These are phyloP conservation scores for Quillaja saponaria DNA, from an alignment of 306 rosid genomes.

Conservation along the genomic window DNA sequence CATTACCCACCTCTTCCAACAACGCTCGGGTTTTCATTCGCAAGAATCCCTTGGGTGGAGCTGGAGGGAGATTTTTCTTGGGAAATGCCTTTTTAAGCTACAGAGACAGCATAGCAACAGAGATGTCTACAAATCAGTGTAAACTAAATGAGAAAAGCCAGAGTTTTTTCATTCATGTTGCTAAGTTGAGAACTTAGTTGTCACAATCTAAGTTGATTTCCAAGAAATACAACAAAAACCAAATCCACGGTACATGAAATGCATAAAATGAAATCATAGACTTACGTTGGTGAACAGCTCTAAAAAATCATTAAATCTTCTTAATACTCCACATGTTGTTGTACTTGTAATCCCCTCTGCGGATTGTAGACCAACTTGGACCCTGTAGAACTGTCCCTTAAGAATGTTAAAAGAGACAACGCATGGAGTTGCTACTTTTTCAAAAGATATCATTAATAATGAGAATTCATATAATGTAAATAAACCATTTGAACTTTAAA, in stretches of 20 bases:
- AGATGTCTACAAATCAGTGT: slow-evolving; percentile 29
- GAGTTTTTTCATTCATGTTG: slow-evolving; percentile 3
- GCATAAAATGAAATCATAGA: slow-evolving; percentile 25
- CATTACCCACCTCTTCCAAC: slow-evolving; percentile 82
- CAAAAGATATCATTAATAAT: slow-evolving; percentile 14
- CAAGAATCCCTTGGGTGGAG: slow-evolving; percentile 93
- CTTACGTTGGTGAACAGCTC: slow-evolving; percentile 84
- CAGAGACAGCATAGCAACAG: slow-evolving; percentile 32
- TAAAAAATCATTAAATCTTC: slow-evolving; percentile 95
- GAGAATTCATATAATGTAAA: slow-evolving; percentile 7
- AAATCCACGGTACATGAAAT: not conserved
- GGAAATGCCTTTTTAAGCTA: slow-evolving; percentile 82
- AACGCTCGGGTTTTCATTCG: slow-evolving; percentile 81
- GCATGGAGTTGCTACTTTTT: slow-evolving; percentile 29
- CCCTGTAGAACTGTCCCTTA: slow-evolving; percentile 97
- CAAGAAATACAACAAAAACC: not conserved
- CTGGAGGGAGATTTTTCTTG: slow-evolving; percentile 76
- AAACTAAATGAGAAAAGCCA: slow-evolving; percentile 22
- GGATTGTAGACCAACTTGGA: slow-evolving; percentile 93
- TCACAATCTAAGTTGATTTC: slow-evolving; percentile 10
- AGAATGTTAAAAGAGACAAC: slow-evolving; percentile 57
- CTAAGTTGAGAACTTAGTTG: slow-evolving; percentile 1
- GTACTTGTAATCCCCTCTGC: slow-evolving; percentile 83
- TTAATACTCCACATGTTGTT: slow-evolving; percentile 56
- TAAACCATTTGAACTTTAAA: not conserved